A percentile compares a stretch with the other conserved stretches of the same genome.
These are phyloP conservation scores for Shiraia bambusicola DNA, from an alignment of 2,329 filamentous ascomycete genomes.

Conservation along the genomic window DNA sequence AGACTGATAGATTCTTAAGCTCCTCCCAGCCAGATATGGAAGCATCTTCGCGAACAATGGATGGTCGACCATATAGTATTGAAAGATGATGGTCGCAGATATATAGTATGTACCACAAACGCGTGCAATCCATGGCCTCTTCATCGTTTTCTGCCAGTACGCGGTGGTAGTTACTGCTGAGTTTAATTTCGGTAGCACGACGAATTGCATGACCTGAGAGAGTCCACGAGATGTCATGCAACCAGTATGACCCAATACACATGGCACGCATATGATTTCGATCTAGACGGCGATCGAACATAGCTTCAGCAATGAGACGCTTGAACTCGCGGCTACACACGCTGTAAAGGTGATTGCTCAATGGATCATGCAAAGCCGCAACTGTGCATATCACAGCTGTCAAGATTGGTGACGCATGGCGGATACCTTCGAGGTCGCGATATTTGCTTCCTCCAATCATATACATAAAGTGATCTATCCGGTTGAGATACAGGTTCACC, in stretches of 20 bases:
- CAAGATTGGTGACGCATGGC: conserved; percentile 57
- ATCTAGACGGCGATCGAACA: conserved; percentile 60
- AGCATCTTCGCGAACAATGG: conserved; percentile 60
- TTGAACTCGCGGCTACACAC: conserved; percentile 61
- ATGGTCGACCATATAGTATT: conserved; percentile 61
- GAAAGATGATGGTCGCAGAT: conserved; percentile 68
- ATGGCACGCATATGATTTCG: conserved; percentile 61
- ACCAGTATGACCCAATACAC: conserved; percentile 63
- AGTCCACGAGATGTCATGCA: conserved; percentile 64
- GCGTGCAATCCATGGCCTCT: conserved; percentile 55
- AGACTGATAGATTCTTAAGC: conserved; percentile 55
- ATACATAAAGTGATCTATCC: conserved; percentile 53
- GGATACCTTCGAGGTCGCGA: conserved; percentile 49
- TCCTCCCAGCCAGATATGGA: conserved; percentile 60
- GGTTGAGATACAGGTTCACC: conserved; percentile 46
- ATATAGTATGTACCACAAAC: conserved; percentile 61
- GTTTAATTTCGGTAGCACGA: conserved; percentile 52
- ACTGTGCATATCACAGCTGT: conserved; percentile 60
- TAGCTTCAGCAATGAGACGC: conserved; percentile 57
- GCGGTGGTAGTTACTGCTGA: conserved; percentile 48
- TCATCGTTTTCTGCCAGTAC: conserved; percentile 44
- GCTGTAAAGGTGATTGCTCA: conserved; percentile 54
- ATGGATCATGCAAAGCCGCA: conserved; percentile 60
- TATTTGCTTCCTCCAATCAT: conserved; percentile 49
- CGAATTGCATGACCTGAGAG: conserved; percentile 58